Evolutionary conservation across 2,329 filamentous ascomycete genomes (phyloP), one percentile per base, ranked within the genome.

Genomic region (Stylonectria norvegica): DNA sequence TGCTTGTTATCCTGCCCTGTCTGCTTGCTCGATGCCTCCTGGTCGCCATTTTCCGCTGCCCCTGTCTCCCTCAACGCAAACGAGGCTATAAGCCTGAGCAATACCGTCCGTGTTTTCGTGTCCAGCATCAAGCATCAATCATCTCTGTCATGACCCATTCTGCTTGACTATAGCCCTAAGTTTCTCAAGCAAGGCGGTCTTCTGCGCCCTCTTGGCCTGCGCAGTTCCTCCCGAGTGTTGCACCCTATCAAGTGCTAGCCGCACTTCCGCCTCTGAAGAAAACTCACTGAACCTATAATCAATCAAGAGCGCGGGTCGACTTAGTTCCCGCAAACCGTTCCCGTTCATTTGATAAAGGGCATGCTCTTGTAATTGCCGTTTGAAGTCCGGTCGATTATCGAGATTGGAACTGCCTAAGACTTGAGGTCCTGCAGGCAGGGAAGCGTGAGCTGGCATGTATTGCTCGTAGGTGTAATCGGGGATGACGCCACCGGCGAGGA

Each of bases 241-340:
- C 16, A 89, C 60, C 0, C 76, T 73, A 40, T 79, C 72, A 12
- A 89, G 65, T 71, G 88, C 84, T 15, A 75, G 65, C 38, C 75
- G 70, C 12, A 89, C 69, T 54, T 86, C 75, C 3, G 72, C 75
- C 46, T 85, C 77, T 3, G 78, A 79, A 38, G 68, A n/a, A n/a
- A n/a, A n/a, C n/a, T n/a, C n/a, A n/a, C n/a, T n/a, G n/a, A n/a
- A 45, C 19, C 37, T 42, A 29, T 39, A 46, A 36, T 51, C 41
- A 36, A 22, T 7, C 17, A 31, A 23, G n/a, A n/a, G n/a, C n/a
- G n/a, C n/a, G n/a, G n/a, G n/a, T n/a, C n/a, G n/a, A n/a, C n/a
- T n/a, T n/a, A n/a, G n/a, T n/a, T n/a, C n/a, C n/a, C n/a, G n/a
- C n/a, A n/a, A n/a, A n/a, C n/a, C n/a, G n/a, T n/a, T n/a, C n/a